A percentile compares a stretch with the other conserved stretches of the same genome.
Conservation (phyloP, 2,329 filamentous ascomycete genomes). For the Hirsutella minnesotensis region DNA sequence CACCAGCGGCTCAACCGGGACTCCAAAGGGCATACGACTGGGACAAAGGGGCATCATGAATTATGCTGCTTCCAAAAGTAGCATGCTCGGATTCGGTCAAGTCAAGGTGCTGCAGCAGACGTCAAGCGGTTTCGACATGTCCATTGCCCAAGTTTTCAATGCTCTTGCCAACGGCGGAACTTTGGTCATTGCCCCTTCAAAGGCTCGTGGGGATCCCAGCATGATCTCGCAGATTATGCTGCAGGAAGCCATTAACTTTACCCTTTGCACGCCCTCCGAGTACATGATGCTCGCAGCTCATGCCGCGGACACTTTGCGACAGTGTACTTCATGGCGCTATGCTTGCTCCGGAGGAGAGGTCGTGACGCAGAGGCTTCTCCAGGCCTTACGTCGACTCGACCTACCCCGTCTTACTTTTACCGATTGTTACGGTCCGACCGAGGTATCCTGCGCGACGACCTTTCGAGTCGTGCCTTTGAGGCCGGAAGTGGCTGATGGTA, state of each 20-base stretch:
- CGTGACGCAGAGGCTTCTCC: slow-evolving; percentile 2
- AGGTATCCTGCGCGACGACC: slow-evolving; percentile 8
- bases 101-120: slow-evolving; percentile 25
- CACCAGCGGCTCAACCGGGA: slow-evolving; percentile 18
- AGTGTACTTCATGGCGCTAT: slow-evolving; percentile 1
- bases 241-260: slow-evolving; percentile 18
- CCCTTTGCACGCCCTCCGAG: slow-evolving; percentile 24
- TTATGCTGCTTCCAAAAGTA: slow-evolving; percentile 12
- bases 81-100: slow-evolving; percentile 7
- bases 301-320: slow-evolving; percentile 3
- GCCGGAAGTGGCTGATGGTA: neutral
- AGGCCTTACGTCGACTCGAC: neutral
- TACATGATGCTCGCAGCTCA: slow-evolving; percentile 12
- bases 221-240: slow-evolving; percentile 11
- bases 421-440: slow-evolving; percentile 20
- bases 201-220: slow-evolving; percentile 3
- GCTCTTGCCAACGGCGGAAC: slow-evolving; percentile 23
- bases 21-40: slow-evolving; percentile 29
- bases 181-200: slow-evolving; percentile 20
- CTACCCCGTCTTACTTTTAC: slow-evolving; percentile 3
- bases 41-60: slow-evolving; percentile 17
- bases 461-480: neutral
- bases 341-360: slow-evolving; percentile 11
- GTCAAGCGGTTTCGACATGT: slow-evolving; percentile 28
- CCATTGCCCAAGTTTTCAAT: slow-evolving; percentile 22